Evolutionary conservation across 2,329 filamentous ascomycete genomes (phyloP).

Genomic region (Ophiostoma perfectum): DNA sequence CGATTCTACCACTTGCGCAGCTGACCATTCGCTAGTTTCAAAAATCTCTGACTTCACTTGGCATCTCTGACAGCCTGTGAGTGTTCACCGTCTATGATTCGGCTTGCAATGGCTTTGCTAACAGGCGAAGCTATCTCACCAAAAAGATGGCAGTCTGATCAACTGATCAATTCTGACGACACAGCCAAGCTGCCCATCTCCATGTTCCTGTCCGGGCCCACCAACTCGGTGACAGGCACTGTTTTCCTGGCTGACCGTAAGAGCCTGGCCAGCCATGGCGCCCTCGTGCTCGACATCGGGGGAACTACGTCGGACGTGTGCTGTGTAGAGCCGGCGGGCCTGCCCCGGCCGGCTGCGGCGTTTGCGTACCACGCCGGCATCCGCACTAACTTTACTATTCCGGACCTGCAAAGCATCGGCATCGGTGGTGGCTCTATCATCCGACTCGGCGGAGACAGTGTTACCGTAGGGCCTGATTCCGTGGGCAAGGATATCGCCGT

Average conservation of each 20-base stretch:
- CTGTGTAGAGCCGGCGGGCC: not conserved
- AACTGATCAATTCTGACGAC: not conserved
- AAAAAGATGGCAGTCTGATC: slow-evolving; percentile 1
- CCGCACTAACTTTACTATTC: not conserved
- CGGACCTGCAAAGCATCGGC: not conserved
- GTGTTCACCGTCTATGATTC: too few relatives aligned
- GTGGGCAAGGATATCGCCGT: not conserved
- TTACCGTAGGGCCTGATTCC: not conserved
- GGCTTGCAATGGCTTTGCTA: too few relatives aligned
- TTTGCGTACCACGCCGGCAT: not conserved
- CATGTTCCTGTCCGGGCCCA: not conserved
- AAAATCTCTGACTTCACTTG: not conserved
- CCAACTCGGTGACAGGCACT: not conserved
- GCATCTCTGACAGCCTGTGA: not conserved
- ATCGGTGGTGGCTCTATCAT: not conserved
- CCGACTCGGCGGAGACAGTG: not conserved
- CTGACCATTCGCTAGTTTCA: not conserved
- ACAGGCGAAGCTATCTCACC: not conserved
- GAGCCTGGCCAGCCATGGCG: not conserved
- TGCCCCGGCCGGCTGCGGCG: not conserved
- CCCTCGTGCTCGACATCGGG: slow-evolving; percentile 1
- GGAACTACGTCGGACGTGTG: not conserved
- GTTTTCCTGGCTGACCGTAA: not conserved
- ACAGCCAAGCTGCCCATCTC: not conserved
- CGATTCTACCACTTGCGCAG: not conserved